These are phyloP conservation scores for Coemansia sp. DNA, from an alignment of 371 early-diverging fungal species.

Conservation along the genomic window DNA sequence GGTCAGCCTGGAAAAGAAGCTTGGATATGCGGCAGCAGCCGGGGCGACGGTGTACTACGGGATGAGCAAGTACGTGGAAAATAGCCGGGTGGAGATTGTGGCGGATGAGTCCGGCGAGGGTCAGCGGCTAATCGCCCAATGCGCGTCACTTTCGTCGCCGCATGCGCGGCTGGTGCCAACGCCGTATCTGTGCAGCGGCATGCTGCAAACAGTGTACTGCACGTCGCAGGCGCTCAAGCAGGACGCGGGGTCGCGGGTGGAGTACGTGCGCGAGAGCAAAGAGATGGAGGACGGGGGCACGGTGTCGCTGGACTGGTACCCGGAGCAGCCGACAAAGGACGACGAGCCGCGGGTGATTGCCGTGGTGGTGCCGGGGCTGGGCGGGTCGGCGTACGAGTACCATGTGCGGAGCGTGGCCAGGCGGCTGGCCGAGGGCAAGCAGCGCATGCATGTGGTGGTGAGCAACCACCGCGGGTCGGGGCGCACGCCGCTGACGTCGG, in stretches of 20 bases:
- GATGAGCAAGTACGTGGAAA: background rate
- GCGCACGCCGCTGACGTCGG: constrained; percentile 67
- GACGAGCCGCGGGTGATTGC: constrained; percentile 60
- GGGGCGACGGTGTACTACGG: constrained; percentile 10
- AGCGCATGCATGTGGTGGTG: constrained; percentile 66
- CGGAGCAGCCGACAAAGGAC: constrained; percentile 36
- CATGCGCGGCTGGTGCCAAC: constrained; percentile 32
- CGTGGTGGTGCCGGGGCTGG: constrained; percentile 82
- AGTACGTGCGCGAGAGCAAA: constrained; percentile 59
- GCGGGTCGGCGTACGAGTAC: constrained; percentile 78
- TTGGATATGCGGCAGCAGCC: constrained; percentile 7
- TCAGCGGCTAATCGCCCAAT: constrained; percentile 1
- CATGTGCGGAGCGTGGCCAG: constrained; percentile 76
- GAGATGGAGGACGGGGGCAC: constrained; percentile 77
- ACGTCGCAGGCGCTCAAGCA: constrained; percentile 5
- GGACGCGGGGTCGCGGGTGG: constrained; percentile 15
- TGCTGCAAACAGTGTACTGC: constrained; percentile 48
- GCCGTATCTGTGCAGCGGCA: constrained; percentile 39
- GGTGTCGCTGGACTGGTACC: constrained; percentile 85
- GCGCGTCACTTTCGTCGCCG: constrained; percentile 23
- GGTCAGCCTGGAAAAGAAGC: background rate
- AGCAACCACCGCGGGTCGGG: constrained; percentile 84
- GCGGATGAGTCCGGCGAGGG: background rate
- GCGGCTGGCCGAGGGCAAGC: constrained; percentile 47
- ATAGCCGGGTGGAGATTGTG: constrained; percentile 10